Base-by-base conservation (phyloP, 306 rosid species). In the Lagenaria siceraria region DNA sequence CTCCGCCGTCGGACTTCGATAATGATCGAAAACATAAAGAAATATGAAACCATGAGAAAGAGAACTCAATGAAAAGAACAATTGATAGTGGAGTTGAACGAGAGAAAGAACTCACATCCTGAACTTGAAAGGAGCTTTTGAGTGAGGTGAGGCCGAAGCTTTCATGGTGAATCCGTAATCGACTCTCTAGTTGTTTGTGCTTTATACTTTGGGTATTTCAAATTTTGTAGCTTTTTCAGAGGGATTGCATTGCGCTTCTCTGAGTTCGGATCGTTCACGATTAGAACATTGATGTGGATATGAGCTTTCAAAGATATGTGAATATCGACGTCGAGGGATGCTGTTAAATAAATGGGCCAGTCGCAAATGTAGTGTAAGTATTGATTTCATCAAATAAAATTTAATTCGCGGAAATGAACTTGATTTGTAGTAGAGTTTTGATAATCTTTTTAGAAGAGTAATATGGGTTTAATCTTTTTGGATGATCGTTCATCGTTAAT, bases 51-150 rank as follows among this genome's bases (percentile, higher is more conserved):
- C 19, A 22, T 10, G 1, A 1, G 12, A 71, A 38, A 15, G 35
- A 68, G 22, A 55, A 19, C 43, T 60, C 11, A 6, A 75, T 55
- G 52, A 29, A 56, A 38, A 75, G 15, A 72, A 22, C 8, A 51
- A 51, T 46, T 46, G 52, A 46, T 10, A 8, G 1, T 12, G 49
- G 29, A 24, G 31, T 18, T 29, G 71, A 55, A 55, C 8, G 17
- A 2, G 12, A 35, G n/a, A 80, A 68, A 65, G 24, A 46, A 33
- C 86, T 81, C 75, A 93, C 97, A 91, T 90, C 56, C 93, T 85
- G 89, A 94, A 91, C 82, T 89, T 93, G 51, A 91, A 90, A 21
- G 96, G 91, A 77, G 85, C 80, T 81, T 79, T 85, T 78, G 84
- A 86, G 61, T 83, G 83, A 78, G 78, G 80, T 24, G 91, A 86